Evolutionary conservation across 164 flowering plant genomes (phyloP).

Genomic region (Vitis rupestris): DNA sequence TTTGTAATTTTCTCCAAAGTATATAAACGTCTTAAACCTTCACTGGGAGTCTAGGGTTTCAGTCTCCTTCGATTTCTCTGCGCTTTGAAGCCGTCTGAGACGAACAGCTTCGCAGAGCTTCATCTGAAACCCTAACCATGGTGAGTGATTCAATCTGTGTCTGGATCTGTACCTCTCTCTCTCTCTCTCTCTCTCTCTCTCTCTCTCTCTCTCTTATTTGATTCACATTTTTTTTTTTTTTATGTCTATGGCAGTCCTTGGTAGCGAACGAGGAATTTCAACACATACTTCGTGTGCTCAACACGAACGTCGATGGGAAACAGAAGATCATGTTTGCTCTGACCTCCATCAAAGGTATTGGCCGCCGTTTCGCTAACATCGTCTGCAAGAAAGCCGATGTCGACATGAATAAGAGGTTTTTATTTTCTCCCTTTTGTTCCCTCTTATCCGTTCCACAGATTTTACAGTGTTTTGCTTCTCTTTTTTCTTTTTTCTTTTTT

Average conservation of each 20-base stretch:
- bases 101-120: no score
- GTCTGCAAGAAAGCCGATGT: constrained; percentile 65
- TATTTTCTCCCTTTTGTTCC: no score
- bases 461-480: no score
- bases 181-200: no score
- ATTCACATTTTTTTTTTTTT: not conserved
- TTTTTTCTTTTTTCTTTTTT: no score
- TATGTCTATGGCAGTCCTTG: constrained; percentile 29
- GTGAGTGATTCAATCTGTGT: not conserved
- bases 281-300: constrained; percentile 57
- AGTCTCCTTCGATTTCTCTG: no score
- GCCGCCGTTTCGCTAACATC: constrained; percentile 51
- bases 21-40: no score
- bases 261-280: constrained; percentile 55
- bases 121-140: constrained; percentile 7
- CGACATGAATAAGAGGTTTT: constrained; percentile 57
- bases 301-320: constrained; percentile 59
- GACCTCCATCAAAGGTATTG: constrained; percentile 59
- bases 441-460: no score
- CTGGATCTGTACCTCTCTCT: no score
- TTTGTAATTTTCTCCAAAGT: no score
- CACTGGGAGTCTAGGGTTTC: no score
- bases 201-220: not conserved
- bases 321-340: constrained; percentile 62
- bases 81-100: no score